phyloP scores from a whole-genome alignment of 306 rosid genomes.

The Acmispon strigosus region DNA sequence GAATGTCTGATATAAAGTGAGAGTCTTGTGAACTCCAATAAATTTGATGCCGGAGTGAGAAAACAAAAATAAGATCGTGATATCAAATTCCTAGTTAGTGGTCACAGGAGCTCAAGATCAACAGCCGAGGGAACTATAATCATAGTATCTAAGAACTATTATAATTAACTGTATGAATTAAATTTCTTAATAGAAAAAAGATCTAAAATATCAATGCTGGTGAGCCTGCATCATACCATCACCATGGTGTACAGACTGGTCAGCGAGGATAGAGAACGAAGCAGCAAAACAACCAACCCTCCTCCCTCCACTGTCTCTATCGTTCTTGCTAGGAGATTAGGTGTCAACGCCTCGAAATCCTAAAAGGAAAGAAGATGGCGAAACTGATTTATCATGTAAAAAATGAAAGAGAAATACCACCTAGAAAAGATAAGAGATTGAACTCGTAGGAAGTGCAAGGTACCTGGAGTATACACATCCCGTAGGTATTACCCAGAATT shows the following conservation, averaged over 20 bases:
- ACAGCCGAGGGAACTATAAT: background rate
- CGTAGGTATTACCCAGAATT: conserved; percentile 86
- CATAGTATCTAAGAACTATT: background rate
- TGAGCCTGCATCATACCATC: conserved; percentile 58
- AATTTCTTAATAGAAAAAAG: background rate
- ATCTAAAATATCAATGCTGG: background rate
- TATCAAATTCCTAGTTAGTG: too few relatives aligned
- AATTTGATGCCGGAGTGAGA: too few relatives aligned
- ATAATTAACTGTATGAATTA: background rate
- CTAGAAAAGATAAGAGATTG: background rate
- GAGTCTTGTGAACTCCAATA: too few relatives aligned
- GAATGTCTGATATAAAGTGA: too few relatives aligned
- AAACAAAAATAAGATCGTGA: too few relatives aligned
- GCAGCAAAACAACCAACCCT: conserved; percentile 71
- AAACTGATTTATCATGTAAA: conserved; percentile 1
- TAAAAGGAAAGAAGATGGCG: conserved; percentile 22
- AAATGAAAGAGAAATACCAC: background rate
- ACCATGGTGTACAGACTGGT: conserved; percentile 96
- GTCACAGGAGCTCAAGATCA: background rate
- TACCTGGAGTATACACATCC: conserved; percentile 98
- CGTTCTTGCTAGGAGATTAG: conserved; percentile 89
- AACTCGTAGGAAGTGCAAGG: background rate
- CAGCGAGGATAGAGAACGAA: conserved; percentile 73
- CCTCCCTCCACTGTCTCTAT: conserved; percentile 99
- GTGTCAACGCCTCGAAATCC: conserved; percentile 97